Percentiles rank a stretch among this genome's conserved stretches.
These are phyloP conservation scores for Verticillium isaacii DNA, from an alignment of 2,329 filamentous ascomycete genomes.

Conservation along the genomic window DNA sequence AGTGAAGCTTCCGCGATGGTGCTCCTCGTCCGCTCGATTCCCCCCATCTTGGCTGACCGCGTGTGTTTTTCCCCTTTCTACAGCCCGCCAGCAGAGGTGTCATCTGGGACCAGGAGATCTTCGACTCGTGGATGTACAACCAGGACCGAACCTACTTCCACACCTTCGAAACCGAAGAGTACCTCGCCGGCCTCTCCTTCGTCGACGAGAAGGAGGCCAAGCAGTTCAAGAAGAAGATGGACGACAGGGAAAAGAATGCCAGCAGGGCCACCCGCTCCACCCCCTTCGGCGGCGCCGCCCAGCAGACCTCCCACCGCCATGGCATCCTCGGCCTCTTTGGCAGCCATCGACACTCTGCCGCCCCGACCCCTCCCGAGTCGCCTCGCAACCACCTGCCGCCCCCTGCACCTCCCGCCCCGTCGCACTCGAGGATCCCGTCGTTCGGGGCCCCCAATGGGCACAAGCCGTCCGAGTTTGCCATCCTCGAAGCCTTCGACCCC, in stretches of 20 bases:
- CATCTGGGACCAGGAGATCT: slow-evolving; percentile 97
- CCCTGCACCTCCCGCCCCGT: slow-evolving; percentile 20
- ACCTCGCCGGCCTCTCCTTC: slow-evolving; percentile 84
- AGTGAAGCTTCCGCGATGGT: slow-evolving; percentile 25
- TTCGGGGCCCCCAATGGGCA: slow-evolving; percentile 39
- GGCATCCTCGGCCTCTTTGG: slow-evolving; percentile 57
- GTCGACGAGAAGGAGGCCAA: slow-evolving; percentile 96
- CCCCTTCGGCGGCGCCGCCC: slow-evolving; percentile 58
- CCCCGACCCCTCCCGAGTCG: slow-evolving; percentile 53
- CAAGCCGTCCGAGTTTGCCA: slow-evolving; percentile 52
- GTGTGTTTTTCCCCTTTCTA: neutral
- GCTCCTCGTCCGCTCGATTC: neutral
- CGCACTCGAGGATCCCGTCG: slow-evolving; percentile 31
- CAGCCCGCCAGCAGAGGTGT: slow-evolving; percentile 77
- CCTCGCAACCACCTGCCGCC: slow-evolving; percentile 37
- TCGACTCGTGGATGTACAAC: slow-evolving; percentile 91
- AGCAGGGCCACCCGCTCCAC: slow-evolving; percentile 80
- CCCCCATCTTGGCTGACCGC: neutral
- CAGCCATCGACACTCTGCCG: slow-evolving; percentile 55
- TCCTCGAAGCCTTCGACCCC: slow-evolving; percentile 60
- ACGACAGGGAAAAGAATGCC: slow-evolving; percentile 91
- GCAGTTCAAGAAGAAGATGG: slow-evolving; percentile 96
- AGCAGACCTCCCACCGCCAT: slow-evolving; percentile 35
- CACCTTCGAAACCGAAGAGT: slow-evolving; percentile 92
- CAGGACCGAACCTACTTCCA: slow-evolving; percentile 98